phyloP scores from a whole-genome alignment of 2,329 filamentous ascomycete genomes.

The Fusarium succisae region DNA sequence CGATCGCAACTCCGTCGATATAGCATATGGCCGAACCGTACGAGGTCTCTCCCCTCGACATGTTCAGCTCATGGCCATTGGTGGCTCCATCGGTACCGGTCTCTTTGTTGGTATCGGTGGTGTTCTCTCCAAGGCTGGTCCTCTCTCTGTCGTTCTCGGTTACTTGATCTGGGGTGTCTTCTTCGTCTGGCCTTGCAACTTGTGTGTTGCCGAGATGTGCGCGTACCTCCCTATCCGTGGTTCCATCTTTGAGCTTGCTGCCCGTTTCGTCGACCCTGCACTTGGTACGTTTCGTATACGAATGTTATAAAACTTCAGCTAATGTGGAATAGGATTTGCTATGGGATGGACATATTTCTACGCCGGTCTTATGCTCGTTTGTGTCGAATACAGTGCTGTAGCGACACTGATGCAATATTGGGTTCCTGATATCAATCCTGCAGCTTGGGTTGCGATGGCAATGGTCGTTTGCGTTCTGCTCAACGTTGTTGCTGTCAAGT shows the following conservation, averaged over 20 bases:
- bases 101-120: slow-evolving; percentile 58
- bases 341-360: slow-evolving; percentile 64
- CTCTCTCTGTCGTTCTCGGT: slow-evolving; percentile 55
- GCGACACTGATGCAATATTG: slow-evolving; percentile 58
- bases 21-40: slow-evolving; percentile 46
- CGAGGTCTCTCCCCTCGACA: slow-evolving; percentile 52
- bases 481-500: slow-evolving; percentile 58
- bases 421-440: slow-evolving; percentile 54
- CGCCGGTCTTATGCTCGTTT: slow-evolving; percentile 56
- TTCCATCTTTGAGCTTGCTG: slow-evolving; percentile 64
- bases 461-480: slow-evolving; percentile 57
- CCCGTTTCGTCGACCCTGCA: slow-evolving; percentile 64
- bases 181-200: slow-evolving; percentile 56
- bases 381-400: slow-evolving; percentile 56
- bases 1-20: slow-evolving; percentile 38
- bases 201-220: slow-evolving; percentile 66
- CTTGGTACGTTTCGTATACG: slow-evolving; percentile 47
- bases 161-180: slow-evolving; percentile 56
- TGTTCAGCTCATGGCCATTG: slow-evolving; percentile 61
- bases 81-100: slow-evolving; percentile 57
- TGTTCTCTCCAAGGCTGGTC: slow-evolving; percentile 53
- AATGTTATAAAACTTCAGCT: not conserved
- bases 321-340: slow-evolving; percentile 53
- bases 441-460: slow-evolving; percentile 60
- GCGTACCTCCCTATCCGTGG: slow-evolving; percentile 64